phyloP scores from a whole-genome alignment of 208 protist genomes.

The Herpetomonas samuelpessoai region DNA sequence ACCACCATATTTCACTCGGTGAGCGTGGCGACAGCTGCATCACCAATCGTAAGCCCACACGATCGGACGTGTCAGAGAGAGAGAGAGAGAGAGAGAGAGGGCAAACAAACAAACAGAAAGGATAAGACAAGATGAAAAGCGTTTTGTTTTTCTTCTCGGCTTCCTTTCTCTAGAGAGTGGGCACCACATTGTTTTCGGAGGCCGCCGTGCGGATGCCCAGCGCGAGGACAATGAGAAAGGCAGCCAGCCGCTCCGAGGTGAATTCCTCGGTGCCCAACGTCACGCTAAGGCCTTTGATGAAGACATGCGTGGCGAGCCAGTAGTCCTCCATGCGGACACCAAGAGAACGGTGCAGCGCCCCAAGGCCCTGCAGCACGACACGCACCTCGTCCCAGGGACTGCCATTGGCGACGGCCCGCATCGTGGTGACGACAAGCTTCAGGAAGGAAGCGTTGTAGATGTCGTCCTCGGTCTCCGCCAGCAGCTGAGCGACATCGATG shows the following conservation, averaged over 20 bases:
- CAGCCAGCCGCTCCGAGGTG: slow-evolving; percentile 47
- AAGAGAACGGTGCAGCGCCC: slow-evolving; percentile 41
- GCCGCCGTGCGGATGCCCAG: slow-evolving; percentile 54
- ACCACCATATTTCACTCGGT: too few relatives aligned
- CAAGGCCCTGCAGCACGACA: slow-evolving; percentile 45
- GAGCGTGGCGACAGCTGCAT: too few relatives aligned
- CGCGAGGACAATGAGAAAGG: slow-evolving; percentile 67
- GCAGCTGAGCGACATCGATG: not conserved
- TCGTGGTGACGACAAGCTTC: slow-evolving; percentile 60
- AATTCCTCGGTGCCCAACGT: slow-evolving; percentile 52
- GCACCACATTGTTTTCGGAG: slow-evolving; percentile 7
- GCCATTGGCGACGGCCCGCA: slow-evolving; percentile 37
- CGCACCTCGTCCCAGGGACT: slow-evolving; percentile 54
- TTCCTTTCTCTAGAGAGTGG: slow-evolving; percentile 3
- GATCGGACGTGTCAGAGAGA: too few relatives aligned
- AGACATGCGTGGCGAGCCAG: slow-evolving; percentile 62
- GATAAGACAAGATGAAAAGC: not conserved
- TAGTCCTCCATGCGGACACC: slow-evolving; percentile 75
- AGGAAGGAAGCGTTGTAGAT: slow-evolving; percentile 74
- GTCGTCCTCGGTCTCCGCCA: slow-evolving; percentile 28
- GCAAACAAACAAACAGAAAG: slow-evolving; percentile 1
- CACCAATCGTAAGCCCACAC: too few relatives aligned
- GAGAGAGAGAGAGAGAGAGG: slow-evolving; percentile 2
- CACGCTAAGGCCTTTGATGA: slow-evolving; percentile 61
- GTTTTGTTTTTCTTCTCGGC: not conserved